Evolutionary conservation across 495 filamentous ascomycete genomes (phyloP), one percentile per base, ranked within the genome.

Genomic region (Aspergillus incahuasiensis): DNA sequence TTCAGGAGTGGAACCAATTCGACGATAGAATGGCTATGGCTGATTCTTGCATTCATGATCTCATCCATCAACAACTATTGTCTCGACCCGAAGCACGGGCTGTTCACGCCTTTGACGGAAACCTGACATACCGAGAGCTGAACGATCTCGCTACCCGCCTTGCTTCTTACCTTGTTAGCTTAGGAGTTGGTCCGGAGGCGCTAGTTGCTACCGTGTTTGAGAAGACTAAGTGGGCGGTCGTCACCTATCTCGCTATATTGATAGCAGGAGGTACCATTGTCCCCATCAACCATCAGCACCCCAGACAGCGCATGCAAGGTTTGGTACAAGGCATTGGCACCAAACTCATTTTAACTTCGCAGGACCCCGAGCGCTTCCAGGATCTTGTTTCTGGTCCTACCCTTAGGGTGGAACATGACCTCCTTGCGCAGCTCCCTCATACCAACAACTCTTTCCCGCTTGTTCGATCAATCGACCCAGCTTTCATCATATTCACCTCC

Each of bases 61-160:
- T 55, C 7, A 35, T 55, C 16, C 18, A 41, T 8, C 53, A 55
- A 9, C 53, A 55, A 32, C 44, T 30, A 1, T 12, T 48, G 1
- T 48, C 53, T 32, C 35, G 35, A 1, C 53, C 53, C 1, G 45
- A 55, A 15, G 32, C 34, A 4, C 53, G 40, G 13, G 53, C 53
- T 6, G 53, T 55, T 22, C 48, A 35, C 34, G 22, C 44, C 5
- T 55, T 47, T 19, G 77, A 77, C 56, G 71, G 66, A 1, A 43
- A 59, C 3, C 61, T 71, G 25, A 70, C 66, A 2, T 76, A 75
- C 18, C 44, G n/a, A 8, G 53, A 48, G 16, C 25, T 55, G 6
- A 30, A 55, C 28, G 7, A 32, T 9, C n/a, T 48, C 5, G 34
- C 53, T 6, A 9, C 53, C 0, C 32, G 25, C 13, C 44, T 55